Percentiles rank a stretch among this genome's conserved stretches.
Evolutionary conservation across 2,329 filamentous ascomycete species (phyloP).

Genomic region (Cercospora sojina): DNA sequence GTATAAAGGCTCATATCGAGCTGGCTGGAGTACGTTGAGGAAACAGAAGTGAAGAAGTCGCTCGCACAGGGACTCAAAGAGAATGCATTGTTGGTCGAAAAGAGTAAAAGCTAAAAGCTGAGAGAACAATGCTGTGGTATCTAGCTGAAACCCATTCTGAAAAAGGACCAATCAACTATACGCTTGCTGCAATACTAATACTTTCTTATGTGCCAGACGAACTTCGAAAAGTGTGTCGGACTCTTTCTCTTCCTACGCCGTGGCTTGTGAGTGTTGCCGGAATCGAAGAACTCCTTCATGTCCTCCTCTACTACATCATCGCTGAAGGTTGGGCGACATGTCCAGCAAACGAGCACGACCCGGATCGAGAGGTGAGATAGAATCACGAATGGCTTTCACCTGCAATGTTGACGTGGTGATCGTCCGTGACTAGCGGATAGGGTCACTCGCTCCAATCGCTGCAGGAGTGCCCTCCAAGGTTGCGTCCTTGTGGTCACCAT

Average conservation of each 20-base stretch:
- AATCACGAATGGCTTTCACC: slow-evolving; percentile 3
- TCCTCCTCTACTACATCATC: neutral
- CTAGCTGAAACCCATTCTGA: slow-evolving; percentile 4
- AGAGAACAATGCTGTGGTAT: slow-evolving; percentile 5
- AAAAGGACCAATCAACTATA: neutral
- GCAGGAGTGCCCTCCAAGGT: slow-evolving; percentile 14
- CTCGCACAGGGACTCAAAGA: neutral
- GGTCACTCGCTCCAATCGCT: slow-evolving; percentile 1
- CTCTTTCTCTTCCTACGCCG: neutral
- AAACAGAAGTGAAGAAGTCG: neutral
- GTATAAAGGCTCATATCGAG: too few species aligned
- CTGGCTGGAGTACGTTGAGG: too few species aligned
- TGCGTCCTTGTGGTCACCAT: slow-evolving; percentile 12
- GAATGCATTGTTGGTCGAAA: neutral
- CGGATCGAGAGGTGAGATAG: slow-evolving; percentile 10
- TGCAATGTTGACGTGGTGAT: slow-evolving; percentile 1
- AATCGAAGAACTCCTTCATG: neutral
- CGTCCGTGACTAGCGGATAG: slow-evolving; percentile 15
- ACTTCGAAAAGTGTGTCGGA: neutral
- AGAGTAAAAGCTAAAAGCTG: neutral
- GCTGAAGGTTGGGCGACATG: neutral
- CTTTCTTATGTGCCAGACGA: neutral
- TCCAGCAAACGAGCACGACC: slow-evolving; percentile 4
- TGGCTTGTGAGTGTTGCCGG: neutral
- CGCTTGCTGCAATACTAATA: slow-evolving; percentile 3